Evolutionary conservation across 208 protist species (phyloP), one percentile per base, ranked within the genome.

Genomic region (Trypanosoma caninum): DNA sequence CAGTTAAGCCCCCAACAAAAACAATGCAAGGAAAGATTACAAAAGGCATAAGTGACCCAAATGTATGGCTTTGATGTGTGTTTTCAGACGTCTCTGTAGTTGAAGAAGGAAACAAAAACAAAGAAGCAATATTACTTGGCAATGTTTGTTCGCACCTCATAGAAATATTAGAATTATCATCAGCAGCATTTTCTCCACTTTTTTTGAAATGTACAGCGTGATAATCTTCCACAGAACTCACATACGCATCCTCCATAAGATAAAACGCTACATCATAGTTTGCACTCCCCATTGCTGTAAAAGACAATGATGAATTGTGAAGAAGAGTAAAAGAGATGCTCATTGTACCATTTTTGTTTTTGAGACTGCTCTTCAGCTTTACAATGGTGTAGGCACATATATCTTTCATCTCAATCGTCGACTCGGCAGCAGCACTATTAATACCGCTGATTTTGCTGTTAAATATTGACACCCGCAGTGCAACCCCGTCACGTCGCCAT

Each of bases 281-380:
- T 30, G 13, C 6, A 16, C 23, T 31, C 8, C 20, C 46, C 20
- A 6, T 20, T 20, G 37, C 37, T 35, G 13, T n/a, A 3, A 8
- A 47, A 14, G 18, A 2, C 47, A 47, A 27, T 30, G 64, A 58
- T 14, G 64, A 54, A 27, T 69, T 69, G 18, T 69, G 47, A 35
- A 69, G 45, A 27, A 69, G 23, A 14, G 45, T 48, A 31, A 69
- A 14, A 13, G 28, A 45, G 5, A 69, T 9, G n/a, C 52, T 38
- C 35, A 57, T 14, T 28, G 27, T 33, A 20, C 11, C 35, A 10
- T 55, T 34, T 27, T 7, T 28, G 16, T 11, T n/a, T 11, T n/a
- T 31, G 4, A 58, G 4, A 16, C 3, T 18, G n/a, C 20, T 1
- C 1, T 23, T 14, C 7, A 67, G 2, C 3, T 23, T 27, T n/a